Base-by-base conservation (phyloP, 2,329 filamentous ascomycete genomes). In the Epichloe baconii region DNA sequence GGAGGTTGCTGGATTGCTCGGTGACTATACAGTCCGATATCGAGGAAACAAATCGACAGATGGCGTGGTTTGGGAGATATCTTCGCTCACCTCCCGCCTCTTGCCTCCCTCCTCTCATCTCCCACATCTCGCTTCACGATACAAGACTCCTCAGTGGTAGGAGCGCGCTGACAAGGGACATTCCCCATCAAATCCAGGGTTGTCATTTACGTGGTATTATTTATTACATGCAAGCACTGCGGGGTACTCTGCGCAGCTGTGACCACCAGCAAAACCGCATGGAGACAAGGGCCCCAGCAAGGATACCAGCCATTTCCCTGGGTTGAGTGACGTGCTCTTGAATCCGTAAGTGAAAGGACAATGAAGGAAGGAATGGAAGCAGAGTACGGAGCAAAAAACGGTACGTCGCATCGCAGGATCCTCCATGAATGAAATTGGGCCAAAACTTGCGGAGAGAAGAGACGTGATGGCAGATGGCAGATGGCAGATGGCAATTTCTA, bases 361-460 rank as follows among this genome's bases (percentile, higher is more conserved):
- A 10, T 40, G n/a, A n/a, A 40, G 7, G 7, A 40, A 40, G 17
- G 17, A 40, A 40, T 15, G 12, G 26, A 31, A 31, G 26, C 26
- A 31, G 36, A n/a, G 26, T 1, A 26, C 26, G 26, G 26, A 31
- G 36, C 7, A 42, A 42, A 42, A 19, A 12, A 14, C 40, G 19
- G 10, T 43, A 15, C 41, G 6, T 23, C 41, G 36, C 41, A 43
- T 26, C 19, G 26, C 26, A 41, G 7, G 3, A n/a, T 17, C n/a
- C 17, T 17, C 19, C 0, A 41, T 8, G 17, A 5, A n/a, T 17
- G 8, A 41, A 11, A 2, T 4, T 19, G 38, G 34, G 45, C 36
- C n/a, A 31, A 14, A 21, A 47, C 31, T 44, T 44, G 50, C 50
- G 50, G 45, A 51, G 50, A 51, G 44, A 48, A 51, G 50, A 48